Conservation (phyloP, 306 rosid species). For the Dicorynia guianensis region DNA sequence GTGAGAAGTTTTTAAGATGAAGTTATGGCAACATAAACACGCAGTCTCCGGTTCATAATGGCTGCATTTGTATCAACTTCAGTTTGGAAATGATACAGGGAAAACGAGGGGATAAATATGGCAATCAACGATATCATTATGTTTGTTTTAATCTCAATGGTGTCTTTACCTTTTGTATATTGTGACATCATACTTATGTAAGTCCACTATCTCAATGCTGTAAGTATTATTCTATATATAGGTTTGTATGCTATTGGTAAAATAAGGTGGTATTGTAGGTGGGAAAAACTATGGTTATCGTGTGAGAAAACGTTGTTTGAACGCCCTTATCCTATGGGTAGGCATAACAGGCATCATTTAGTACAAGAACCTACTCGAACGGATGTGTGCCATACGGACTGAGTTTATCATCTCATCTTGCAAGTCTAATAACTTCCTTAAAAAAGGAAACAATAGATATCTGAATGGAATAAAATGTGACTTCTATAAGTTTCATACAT, state of each 20-base stretch:
- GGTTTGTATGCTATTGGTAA: constrained; percentile 3
- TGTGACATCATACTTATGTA: constrained; percentile 21
- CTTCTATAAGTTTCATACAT: constrained; percentile 3
- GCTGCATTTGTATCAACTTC: constrained; percentile 36
- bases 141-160: constrained; percentile 35
- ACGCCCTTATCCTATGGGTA: not conserved
- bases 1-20: not conserved
- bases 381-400: constrained; percentile 15
- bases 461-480: constrained; percentile 14
- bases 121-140: constrained; percentile 9
- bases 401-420: constrained; percentile 39
- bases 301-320: not conserved
- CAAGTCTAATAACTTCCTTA: constrained; percentile 13
- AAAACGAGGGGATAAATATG: constrained; percentile 24
- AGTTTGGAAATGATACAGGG: constrained; percentile 26
- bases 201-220: not conserved
- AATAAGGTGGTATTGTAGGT: constrained; percentile 37
- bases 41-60: not conserved
- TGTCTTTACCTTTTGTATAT: constrained; percentile 23
- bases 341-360: constrained; percentile 22
- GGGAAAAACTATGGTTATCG: not conserved
- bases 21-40: constrained; percentile 3
- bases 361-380: constrained; percentile 20
- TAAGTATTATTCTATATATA: not conserved
- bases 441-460: not conserved